Percentiles rank a stretch among this genome's conserved stretches.
Evolutionary conservation across 768 basidiomycete genomes (phyloP).

Genomic region (Auriscalpium vulgare): DNA sequence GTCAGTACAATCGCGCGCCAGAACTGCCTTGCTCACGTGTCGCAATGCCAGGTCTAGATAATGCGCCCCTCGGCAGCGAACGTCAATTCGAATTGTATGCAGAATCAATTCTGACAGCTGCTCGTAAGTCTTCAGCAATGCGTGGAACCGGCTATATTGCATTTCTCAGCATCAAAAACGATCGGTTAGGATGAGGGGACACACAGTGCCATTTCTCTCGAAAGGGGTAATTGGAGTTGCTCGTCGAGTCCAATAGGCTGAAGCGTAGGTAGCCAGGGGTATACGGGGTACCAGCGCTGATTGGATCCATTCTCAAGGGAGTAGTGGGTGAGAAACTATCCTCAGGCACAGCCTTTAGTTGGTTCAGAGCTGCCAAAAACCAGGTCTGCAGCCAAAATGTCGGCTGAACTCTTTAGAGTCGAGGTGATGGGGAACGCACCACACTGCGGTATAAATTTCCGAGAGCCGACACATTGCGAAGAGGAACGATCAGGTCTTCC

Average conservation of each 20-base stretch:
- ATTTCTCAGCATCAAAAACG: no score
- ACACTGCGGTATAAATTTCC: constrained; percentile 81
- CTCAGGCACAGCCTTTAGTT: constrained; percentile 56
- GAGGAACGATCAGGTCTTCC: constrained; percentile 61
- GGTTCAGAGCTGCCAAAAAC: constrained; percentile 69
- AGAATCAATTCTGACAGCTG: constrained; percentile 84
- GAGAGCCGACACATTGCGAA: constrained; percentile 65
- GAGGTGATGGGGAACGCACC: constrained; percentile 37
- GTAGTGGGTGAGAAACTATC: constrained; percentile 46
- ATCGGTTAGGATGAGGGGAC: constrained; percentile 28
- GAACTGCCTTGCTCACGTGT: constrained; percentile 24
- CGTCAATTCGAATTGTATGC: constrained; percentile 79
- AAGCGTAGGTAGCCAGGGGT: constrained; percentile 39
- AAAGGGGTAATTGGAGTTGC: constrained; percentile 65
- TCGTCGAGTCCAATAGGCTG: constrained; percentile 33
- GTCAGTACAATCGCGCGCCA: background rate
- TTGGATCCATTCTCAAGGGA: constrained; percentile 41
- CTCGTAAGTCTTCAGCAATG: constrained; percentile 82
- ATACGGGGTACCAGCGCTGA: constrained; percentile 34
- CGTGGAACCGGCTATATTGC: constrained; percentile 73
- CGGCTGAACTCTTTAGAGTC: background rate
- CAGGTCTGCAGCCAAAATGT: constrained; percentile 48
- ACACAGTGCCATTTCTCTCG: constrained; percentile 83
- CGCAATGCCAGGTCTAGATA: constrained; percentile 75
- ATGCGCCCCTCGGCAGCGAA: constrained; percentile 77